Percentiles rank a stretch among this genome's conserved stretches.
phyloP scores from a whole-genome alignment of 108 stramenopile genomes.

The Bacterosira constricta region DNA sequence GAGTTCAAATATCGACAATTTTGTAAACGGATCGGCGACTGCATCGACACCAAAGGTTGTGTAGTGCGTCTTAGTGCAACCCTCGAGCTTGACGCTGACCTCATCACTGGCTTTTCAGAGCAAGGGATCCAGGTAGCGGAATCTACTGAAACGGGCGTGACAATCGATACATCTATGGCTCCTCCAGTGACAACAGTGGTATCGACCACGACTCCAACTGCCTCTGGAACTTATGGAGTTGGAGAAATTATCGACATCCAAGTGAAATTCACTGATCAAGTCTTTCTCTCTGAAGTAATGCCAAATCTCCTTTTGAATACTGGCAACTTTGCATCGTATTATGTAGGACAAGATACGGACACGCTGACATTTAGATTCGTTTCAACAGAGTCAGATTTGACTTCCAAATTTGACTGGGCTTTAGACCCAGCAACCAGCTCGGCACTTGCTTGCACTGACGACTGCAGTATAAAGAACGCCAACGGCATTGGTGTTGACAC shows the following conservation, averaged over 20 bases:
- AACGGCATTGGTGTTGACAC: constrained; percentile 20
- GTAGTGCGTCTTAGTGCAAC: constrained; percentile 18
- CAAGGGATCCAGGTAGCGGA: constrained; percentile 18
- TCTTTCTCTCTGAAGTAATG: constrained; percentile 13
- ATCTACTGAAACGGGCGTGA: constrained; percentile 18
- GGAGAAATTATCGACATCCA: constrained; percentile 25
- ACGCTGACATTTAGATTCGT: constrained; percentile 23
- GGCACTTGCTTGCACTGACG: constrained; percentile 18
- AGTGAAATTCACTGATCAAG: constrained; percentile 28
- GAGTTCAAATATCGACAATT: constrained; percentile 29
- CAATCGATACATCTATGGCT: constrained; percentile 22
- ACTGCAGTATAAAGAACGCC: constrained; percentile 24
- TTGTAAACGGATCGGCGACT: constrained; percentile 10
- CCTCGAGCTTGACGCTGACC: constrained; percentile 14
- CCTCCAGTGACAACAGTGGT: constrained; percentile 16
- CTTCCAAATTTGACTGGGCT: constrained; percentile 24
- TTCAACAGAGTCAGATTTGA: constrained; percentile 6
- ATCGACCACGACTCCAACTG: constrained; percentile 6
- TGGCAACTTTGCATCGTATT: constrained; percentile 16
- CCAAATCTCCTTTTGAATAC: constrained; percentile 24
- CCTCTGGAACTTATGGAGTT: constrained; percentile 15
- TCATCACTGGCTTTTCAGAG: constrained; percentile 25
- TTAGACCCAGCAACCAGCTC: constrained; percentile 21
- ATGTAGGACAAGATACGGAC: constrained; percentile 19
- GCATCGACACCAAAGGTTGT: constrained; percentile 16